Evolutionary conservation across 371 early-diverging fungal species (phyloP), one percentile per base, ranked within the genome.

Genomic region (Chytridiales sp.): DNA sequence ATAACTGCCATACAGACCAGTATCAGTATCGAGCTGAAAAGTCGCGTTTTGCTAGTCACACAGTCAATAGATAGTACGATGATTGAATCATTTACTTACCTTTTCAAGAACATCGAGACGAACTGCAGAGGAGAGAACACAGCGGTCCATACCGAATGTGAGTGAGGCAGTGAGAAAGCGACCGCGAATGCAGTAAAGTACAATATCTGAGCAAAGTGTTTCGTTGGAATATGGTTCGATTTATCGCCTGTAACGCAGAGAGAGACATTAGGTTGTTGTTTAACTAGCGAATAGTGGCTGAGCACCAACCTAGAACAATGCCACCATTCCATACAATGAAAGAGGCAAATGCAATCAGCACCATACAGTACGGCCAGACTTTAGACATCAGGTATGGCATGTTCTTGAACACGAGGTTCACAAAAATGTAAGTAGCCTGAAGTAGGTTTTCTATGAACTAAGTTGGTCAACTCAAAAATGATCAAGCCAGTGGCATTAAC

Each of bases 161-260:
- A 24, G 3, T 36, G 43, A 1, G 61, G 57, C 22, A 66, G n/a
- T 8, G 72, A 61, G 64, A 79, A 67, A 36, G 66, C 80, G 0
- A 77, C 73, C 1, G 86, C 31, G 58, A 92, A 93, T 0, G 81
- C 80, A 8, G 75, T 66, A 76, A 88, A 95, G 75, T 98, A 98
- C 41, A 92, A 81, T 8, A 94, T 39, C 70, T 97, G 96, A 2
- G 92, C 89, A 11, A 94, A 63, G 71, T 98, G 93, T 24, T 89
- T 27, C 2, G 82, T 80, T 1, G 92, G 84, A 17, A 85, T 68
- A 74, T 98, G 98, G 67, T 97, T 90, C 11, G 85, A 70, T 49
- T 83, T 83, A 75, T 97, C 98, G 13, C 95, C 92, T 58, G 41
- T n/a, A 24, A 13, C 24, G 2, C 22, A 3, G 42, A 21, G 19